Evolutionary conservation across 305 asterid genomes (phyloP).

Genomic region (Rubia peregrina): DNA sequence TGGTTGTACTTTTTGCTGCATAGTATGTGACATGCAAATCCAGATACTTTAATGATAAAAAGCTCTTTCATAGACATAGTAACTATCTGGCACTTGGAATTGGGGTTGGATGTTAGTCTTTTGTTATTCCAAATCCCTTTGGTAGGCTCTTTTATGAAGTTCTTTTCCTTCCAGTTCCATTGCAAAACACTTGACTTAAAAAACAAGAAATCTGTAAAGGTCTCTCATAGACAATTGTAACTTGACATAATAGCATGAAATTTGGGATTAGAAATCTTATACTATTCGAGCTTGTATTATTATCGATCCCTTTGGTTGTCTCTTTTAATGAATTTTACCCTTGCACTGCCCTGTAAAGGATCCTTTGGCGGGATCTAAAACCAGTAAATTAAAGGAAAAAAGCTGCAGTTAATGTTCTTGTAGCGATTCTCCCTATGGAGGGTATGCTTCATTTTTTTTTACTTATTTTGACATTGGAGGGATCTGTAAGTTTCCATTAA

Average conservation of each 20-base stretch:
- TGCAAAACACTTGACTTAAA: background rate
- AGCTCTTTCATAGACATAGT: background rate
- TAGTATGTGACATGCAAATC: background rate
- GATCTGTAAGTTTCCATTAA: background rate
- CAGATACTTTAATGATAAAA: background rate
- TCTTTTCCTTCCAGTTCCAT: background rate
- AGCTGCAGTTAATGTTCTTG: background rate
- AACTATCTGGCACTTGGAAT: background rate
- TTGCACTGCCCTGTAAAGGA: background rate
- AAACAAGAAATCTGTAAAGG: background rate
- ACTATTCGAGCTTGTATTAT: background rate
- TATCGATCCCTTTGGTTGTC: background rate
- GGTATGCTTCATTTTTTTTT: background rate
- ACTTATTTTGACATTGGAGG: background rate
- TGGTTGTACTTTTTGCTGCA: background rate
- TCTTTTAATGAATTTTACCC: background rate
- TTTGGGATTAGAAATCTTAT: background rate
- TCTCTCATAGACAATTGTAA: background rate
- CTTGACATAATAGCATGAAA: background rate
- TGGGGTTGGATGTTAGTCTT: background rate
- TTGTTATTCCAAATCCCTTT: background rate
- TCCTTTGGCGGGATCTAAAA: background rate
- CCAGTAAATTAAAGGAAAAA: background rate
- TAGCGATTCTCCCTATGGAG: background rate
- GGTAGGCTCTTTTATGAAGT: background rate